Percentiles rank a stretch among this genome's conserved stretches.
Evolutionary conservation across 805 yeast genomes (phyloP).

Genomic region (Wickerhamiella spandovensis): DNA sequence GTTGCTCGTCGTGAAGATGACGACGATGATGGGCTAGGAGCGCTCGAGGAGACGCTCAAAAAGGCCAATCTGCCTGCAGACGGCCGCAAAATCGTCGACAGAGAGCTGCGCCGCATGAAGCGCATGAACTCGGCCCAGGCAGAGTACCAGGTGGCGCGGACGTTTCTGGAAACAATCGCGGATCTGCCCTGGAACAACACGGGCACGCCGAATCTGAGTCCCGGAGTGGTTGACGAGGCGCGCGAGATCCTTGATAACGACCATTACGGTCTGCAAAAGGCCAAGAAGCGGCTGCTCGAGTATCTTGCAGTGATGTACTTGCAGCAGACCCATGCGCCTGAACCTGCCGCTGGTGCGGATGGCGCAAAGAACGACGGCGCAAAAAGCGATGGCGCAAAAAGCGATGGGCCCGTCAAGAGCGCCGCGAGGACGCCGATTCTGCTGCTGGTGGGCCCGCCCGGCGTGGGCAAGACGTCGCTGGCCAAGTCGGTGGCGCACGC

Average conservation of each 20-base stretch:
- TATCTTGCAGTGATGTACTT: conserved; percentile 68
- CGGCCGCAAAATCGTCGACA: conserved; percentile 25
- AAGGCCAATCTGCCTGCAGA: conserved; percentile 20
- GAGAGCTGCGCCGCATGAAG: conserved; percentile 27
- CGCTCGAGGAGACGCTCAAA: conserved; percentile 20
- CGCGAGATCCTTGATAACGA: conserved; percentile 51
- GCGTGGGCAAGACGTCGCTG: conserved; percentile 81
- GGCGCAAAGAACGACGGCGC: not conserved
- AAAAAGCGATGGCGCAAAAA: not conserved
- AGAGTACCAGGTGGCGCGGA: conserved; percentile 30
- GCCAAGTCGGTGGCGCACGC: conserved; percentile 72
- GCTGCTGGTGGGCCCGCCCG: conserved; percentile 83
- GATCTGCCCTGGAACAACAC: conserved; percentile 29
- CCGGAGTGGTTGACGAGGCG: conserved; percentile 36
- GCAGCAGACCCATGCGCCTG: conserved; percentile 19
- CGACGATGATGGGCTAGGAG: conserved; percentile 26
- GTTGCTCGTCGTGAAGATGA: conserved; percentile 9
- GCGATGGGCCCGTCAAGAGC: not conserved
- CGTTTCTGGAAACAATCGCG: conserved; percentile 28
- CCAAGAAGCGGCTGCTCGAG: conserved; percentile 63
- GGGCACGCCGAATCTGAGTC: conserved; percentile 12
- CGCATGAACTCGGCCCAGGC: conserved; percentile 30
- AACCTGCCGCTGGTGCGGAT: conserved; percentile 1
- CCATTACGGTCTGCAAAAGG: conserved; percentile 63
- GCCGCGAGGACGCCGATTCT: conserved; percentile 45